Evolutionary conservation across 1,284 basidiomycete species (phyloP), one percentile per base, ranked within the genome.

Genomic region (Schizopora paradoxa): DNA sequence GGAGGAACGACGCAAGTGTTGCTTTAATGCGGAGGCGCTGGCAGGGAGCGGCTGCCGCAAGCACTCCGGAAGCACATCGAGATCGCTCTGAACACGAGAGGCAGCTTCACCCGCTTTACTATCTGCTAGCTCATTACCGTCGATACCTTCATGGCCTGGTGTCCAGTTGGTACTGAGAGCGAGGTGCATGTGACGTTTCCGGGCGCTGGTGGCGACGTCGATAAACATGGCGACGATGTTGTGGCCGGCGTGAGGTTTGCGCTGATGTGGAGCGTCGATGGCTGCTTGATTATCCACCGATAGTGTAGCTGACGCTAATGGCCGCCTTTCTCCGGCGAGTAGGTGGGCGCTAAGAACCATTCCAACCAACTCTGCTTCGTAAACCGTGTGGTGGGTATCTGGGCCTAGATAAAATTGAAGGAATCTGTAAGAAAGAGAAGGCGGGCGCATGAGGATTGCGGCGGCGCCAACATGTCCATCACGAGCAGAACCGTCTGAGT

Each of bases 281-380:
- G 43, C 53, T 3, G 48, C 45, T 28, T 53, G 51, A 34, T 51
- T 54, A 43, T 54, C 53, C 8, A 45, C 10, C 10, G 33, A 29
- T 25, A 54, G 43, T 26, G 19, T 27, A 27, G 36, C 47, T 16
- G 28, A 31, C 28, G 28, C 28, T 8, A 31, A 31, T 8, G 28
- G 28, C 10, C 14, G 10, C 28, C 10, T 31, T 14, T 31, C 28
- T 31, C 14, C 10, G 8, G 10, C 10, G 8, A 31, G 14, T 31
- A 31, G 14, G 10, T 31, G 10, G 8, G 28, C 28, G 28, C 28
- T 14, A 10, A 31, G 28, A 8, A 31, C 8, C 10, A 31, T 8
- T 14, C 28, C 28, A 14, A 31, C 28, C 8, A 14, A 8, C 28
- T 31, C 28, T 31, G 10, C 28, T 31, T 14, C 28, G 28, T 31